Conservation (phyloP, 495 filamentous ascomycete species). For the Terfezia boudieri region DNA sequence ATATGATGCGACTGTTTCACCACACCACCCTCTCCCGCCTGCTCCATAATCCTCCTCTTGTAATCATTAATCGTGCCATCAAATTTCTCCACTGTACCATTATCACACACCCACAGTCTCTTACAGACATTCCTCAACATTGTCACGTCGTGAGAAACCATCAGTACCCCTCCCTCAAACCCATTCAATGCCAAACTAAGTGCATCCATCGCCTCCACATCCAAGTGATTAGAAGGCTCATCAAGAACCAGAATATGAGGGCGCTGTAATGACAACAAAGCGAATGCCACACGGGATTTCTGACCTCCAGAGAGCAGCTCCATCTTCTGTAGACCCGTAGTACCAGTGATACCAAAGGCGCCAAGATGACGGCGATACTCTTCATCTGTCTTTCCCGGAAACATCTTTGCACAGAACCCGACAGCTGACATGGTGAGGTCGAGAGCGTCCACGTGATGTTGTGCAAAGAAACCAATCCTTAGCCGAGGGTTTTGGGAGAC, state of each 20-base stretch:
- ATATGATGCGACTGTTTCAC: slow-evolving; percentile 26
- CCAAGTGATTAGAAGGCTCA: slow-evolving; percentile 93
- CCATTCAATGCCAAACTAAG: slow-evolving; percentile 56
- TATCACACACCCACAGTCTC: slow-evolving; percentile 89
- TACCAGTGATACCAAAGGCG: slow-evolving; percentile 95
- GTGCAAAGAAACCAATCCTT: slow-evolving; percentile 87
- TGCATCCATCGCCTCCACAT: slow-evolving; percentile 99
- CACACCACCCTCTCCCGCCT: slow-evolving; percentile 72
- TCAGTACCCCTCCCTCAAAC: slow-evolving; percentile 87
- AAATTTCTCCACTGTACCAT: slow-evolving; percentile 91
- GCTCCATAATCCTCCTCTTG: slow-evolving; percentile 84
- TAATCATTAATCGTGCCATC: slow-evolving; percentile 87
- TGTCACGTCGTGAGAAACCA: slow-evolving; percentile 98
- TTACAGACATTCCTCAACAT: slow-evolving; percentile 93
- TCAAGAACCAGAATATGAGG: slow-evolving; percentile 96
- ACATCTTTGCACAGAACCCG: slow-evolving; percentile 82
- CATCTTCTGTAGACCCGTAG: slow-evolving; percentile 93
- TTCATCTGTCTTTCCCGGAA: slow-evolving; percentile 78
- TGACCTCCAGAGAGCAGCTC: slow-evolving; percentile 85
- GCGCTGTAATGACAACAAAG: slow-evolving; percentile 74
- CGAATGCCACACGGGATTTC: slow-evolving; percentile 94
- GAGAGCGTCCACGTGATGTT: slow-evolving; percentile 94
- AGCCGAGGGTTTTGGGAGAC: slow-evolving; percentile 76
- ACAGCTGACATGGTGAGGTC: slow-evolving; percentile 77
- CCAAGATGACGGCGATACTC: slow-evolving; percentile 92